These are phyloP conservation scores for Epichloe aotearoae DNA, from an alignment of 2,329 filamentous ascomycete genomes.

Conservation along the genomic window DNA sequence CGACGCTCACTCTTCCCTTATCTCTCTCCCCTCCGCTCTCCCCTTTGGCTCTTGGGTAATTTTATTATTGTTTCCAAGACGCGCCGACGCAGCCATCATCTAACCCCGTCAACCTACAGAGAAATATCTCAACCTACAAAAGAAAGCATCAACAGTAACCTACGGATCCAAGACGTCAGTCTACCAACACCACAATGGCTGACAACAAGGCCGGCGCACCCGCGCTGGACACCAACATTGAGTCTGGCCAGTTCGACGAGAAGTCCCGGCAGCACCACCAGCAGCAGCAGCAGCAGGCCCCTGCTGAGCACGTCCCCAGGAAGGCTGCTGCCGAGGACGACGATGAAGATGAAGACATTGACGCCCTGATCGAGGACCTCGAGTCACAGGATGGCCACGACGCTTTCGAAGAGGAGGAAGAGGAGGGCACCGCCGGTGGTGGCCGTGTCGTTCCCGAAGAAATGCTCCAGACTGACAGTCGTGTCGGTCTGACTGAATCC, in stretches of 20 bases:
- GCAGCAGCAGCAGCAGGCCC: conserved; percentile 7
- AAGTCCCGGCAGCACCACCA: conserved; percentile 29
- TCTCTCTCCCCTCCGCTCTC: conserved; percentile 8
- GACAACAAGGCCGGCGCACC: conserved; percentile 40
- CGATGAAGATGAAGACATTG: conserved; percentile 66
- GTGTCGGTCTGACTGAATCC: conserved; percentile 55
- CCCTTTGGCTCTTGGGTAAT: conserved; percentile 5
- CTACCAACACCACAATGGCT: conserved; percentile 30
- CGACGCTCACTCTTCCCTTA: conserved; percentile 15
- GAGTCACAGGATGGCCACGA: conserved; percentile 66
- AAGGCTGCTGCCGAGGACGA: conserved; percentile 46
- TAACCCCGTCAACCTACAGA: conserved; percentile 2
- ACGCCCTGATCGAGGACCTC: conserved; percentile 76
- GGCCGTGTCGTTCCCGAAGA: conserved; percentile 57
- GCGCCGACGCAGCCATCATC: not conserved
- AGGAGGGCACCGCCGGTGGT: conserved; percentile 32
- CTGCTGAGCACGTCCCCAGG: conserved; percentile 21
- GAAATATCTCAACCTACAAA: conserved; percentile 1
- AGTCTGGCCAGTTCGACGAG: conserved; percentile 52
- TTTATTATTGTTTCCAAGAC: conserved; percentile 2
- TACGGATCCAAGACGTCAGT: not conserved
- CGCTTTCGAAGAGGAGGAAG: conserved; percentile 48
- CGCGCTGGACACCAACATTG: conserved; percentile 50
- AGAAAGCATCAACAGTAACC: not conserved
- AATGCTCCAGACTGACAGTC: conserved; percentile 63